phyloP scores from a whole-genome alignment of 257 asterid genomes.

The Euphrasia confusa region DNA sequence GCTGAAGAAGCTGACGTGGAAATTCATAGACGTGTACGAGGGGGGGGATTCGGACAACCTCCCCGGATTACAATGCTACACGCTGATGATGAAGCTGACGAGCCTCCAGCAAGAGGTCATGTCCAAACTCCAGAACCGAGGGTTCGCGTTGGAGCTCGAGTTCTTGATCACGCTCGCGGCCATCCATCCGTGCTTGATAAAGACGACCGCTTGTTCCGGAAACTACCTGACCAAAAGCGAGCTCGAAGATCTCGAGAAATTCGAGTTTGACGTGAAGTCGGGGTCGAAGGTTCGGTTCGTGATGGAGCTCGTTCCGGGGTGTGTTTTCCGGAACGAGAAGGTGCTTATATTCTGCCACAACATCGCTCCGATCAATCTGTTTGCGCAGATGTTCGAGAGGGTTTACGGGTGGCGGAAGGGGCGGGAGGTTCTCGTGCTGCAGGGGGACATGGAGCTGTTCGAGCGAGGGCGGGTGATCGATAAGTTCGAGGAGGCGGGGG shows the following conservation, averaged over 20 bases:
- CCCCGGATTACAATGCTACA: conserved; percentile 79
- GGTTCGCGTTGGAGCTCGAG: conserved; percentile 71
- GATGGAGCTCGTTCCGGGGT: conserved; percentile 63
- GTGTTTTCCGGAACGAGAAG: conserved; percentile 54
- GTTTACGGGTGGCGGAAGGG: conserved; percentile 70
- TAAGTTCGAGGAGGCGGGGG: conserved; percentile 65
- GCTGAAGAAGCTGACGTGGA: conserved; percentile 50
- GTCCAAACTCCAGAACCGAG: conserved; percentile 51
- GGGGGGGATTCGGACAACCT: conserved; percentile 60
- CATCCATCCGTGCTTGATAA: conserved; percentile 76
- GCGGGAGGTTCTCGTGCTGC: conserved; percentile 63
- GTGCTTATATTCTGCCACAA: conserved; percentile 74
- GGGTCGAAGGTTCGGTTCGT: conserved; percentile 78
- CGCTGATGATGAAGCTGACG: conserved; percentile 74
- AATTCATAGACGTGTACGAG: conserved; percentile 66
- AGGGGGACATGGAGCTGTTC: conserved; percentile 77
- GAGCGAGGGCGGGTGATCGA: conserved; percentile 77
- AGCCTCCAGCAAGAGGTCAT: conserved; percentile 52
- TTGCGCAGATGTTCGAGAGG: conserved; percentile 52
- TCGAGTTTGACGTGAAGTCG: conserved; percentile 49
- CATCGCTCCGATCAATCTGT: conserved; percentile 67
- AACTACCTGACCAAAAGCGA: conserved; percentile 45
- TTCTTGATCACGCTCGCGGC: conserved; percentile 70
- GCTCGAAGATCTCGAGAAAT: conserved; percentile 51
- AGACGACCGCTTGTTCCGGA: conserved; percentile 50